Percentiles rank a stretch among this genome's conserved stretches.
Evolutionary conservation across 2,329 filamentous ascomycete genomes (phyloP).

Genomic region (Fusarium sterilihyphosum): DNA sequence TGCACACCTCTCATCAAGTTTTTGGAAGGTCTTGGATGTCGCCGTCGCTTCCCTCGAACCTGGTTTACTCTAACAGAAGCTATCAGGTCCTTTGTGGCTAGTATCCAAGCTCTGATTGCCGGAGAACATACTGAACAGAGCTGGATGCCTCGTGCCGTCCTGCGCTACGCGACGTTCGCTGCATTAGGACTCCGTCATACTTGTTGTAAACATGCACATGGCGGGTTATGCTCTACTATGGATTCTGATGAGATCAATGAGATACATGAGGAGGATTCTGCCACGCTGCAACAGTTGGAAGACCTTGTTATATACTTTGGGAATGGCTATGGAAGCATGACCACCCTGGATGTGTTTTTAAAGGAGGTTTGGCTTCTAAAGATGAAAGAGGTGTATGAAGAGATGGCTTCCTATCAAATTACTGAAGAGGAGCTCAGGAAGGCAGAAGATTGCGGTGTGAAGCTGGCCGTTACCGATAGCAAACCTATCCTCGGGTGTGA

Average conservation of each 20-base stretch:
- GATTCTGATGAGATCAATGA: not conserved
- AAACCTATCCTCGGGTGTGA: fast-evolving
- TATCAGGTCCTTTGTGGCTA: not conserved
- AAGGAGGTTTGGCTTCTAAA: not conserved
- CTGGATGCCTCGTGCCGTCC: not conserved
- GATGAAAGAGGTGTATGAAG: fast-evolving
- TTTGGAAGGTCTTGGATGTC: fast-evolving
- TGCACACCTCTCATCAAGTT: not conserved
- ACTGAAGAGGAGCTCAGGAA: not conserved
- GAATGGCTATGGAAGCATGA: fast-evolving
- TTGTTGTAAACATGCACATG: not conserved
- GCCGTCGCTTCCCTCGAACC: not conserved
- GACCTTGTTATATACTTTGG: fast-evolving
- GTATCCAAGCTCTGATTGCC: fast-evolving
- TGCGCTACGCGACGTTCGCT: fast-evolving
- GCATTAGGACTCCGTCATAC: not conserved
- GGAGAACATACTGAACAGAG: fast-evolving
- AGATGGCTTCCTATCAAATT: fast-evolving
- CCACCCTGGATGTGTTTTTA: fast-evolving
- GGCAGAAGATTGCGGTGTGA: not conserved
- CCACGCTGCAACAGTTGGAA: fast-evolving
- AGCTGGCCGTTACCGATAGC: fast-evolving
- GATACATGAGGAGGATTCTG: not conserved
- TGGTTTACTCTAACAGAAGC: fast-evolving
- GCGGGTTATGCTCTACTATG: fast-evolving